These are phyloP conservation scores for Xylaria castorea DNA, from an alignment of 495 filamentous ascomycete genomes.

Conservation along the genomic window DNA sequence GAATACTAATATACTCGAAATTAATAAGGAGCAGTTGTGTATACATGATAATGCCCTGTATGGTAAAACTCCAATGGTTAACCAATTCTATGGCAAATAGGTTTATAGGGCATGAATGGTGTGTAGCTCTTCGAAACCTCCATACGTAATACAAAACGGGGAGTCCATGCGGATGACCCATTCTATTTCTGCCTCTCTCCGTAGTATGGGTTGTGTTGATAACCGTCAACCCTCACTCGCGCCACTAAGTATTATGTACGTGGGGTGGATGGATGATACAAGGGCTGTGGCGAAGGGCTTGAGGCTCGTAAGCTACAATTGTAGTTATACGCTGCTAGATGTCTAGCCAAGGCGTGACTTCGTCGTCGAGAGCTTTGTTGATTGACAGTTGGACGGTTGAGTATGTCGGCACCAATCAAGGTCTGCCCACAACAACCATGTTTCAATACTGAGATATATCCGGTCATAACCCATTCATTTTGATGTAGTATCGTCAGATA, in stretches of 20 bases:
- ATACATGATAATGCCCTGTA: background rate
- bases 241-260: background rate
- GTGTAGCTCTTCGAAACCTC: background rate
- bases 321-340: background rate
- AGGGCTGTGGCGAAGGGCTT: background rate
- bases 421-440: background rate
- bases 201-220: background rate
- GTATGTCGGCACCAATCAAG: background rate
- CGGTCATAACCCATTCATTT: background rate
- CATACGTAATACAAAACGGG: background rate
- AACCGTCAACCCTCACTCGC: background rate
- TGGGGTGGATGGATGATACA: background rate
- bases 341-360: background rate
- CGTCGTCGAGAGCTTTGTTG: background rate
- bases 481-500: slow-evolving; percentile 24
- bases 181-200: background rate
- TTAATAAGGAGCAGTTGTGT: background rate
- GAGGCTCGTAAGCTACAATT: background rate
- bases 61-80: background rate
- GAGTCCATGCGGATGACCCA: background rate
- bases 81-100: background rate
- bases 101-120: background rate
- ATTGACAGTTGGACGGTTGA: background rate
- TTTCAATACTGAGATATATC: background rate
- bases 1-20: background rate